phyloP scores from a whole-genome alignment of 177 flowering plant genomes.

The Vitis hybrid region DNA sequence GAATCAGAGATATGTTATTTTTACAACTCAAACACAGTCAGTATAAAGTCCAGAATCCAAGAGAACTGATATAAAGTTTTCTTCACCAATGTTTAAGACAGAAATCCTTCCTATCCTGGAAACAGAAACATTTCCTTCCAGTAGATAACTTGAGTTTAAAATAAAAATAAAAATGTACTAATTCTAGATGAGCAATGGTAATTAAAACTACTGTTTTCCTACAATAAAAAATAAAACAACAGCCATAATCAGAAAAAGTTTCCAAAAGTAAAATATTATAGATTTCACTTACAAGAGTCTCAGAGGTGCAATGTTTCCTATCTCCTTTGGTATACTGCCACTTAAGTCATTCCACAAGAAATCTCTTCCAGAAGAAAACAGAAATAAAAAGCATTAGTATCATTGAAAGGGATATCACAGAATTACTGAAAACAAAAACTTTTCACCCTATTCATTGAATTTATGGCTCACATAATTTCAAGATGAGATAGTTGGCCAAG shows the following conservation, averaged over 20 bases:
- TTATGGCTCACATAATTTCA: constrained; percentile 57
- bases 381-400: constrained; percentile 17
- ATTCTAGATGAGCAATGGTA: neutral
- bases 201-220: neutral
- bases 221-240: neutral
- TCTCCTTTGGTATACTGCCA: constrained; percentile 81
- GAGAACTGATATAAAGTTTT: too few relatives aligned
- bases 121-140: too few relatives aligned
- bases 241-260: neutral
- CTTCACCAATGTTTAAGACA: too few relatives aligned
- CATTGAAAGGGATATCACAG: neutral
- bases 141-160: neutral
- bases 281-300: constrained; percentile 63
- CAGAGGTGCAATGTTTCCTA: constrained; percentile 62
- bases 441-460: neutral
- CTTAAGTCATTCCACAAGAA: constrained; percentile 86
- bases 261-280: neutral
- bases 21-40: too few relatives aligned
- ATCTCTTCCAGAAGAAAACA: constrained; percentile 44
- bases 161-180: neutral
- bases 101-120: too few relatives aligned
- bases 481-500: constrained; percentile 62
- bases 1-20: too few relatives aligned
- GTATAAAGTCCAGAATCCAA: too few relatives aligned
- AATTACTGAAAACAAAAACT: neutral